phyloP scores from a whole-genome alignment of 345 rosid species.

The Aegle marmelos region DNA sequence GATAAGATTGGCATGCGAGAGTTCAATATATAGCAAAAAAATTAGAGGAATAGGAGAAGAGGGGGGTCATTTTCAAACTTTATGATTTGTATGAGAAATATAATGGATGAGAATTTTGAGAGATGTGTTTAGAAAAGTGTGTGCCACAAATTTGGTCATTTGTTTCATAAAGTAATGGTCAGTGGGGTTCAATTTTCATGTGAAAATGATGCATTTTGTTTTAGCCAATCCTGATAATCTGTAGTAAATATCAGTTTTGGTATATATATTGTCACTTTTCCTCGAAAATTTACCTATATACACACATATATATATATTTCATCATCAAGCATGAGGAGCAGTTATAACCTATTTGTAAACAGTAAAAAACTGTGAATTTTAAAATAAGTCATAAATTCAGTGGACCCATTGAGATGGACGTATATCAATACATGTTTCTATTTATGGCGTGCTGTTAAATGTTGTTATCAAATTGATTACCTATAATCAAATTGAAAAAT shows the following conservation, averaged over 20 bases:
- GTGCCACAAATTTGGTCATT: conserved; percentile 26
- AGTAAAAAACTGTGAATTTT: neutral
- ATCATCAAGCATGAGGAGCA: conserved; percentile 19
- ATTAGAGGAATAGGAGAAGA: neutral
- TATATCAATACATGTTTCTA: neutral
- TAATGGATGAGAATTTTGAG: conserved; percentile 4
- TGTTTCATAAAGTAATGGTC: conserved; percentile 18
- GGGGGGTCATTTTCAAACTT: conserved; percentile 19
- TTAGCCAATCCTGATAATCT: conserved; percentile 28
- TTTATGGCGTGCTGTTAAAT: neutral
- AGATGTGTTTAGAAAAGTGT: conserved; percentile 11
- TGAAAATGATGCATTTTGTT: conserved; percentile 19
- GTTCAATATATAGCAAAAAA: conserved; percentile 22
- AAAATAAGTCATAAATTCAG: neutral
- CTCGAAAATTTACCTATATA: neutral
- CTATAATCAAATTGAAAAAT: neutral
- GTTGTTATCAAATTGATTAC: neutral
- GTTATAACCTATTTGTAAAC: neutral
- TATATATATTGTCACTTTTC: neutral
- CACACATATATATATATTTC: neutral
- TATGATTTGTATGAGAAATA: neutral
- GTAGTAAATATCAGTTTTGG: conserved; percentile 34
- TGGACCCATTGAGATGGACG: neutral
- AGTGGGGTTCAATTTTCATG: conserved; percentile 23
- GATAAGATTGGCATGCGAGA: conserved; percentile 12